phyloP scores from a whole-genome alignment of 2,329 filamentous ascomycete genomes.

The Cladosporium oxysporum region DNA sequence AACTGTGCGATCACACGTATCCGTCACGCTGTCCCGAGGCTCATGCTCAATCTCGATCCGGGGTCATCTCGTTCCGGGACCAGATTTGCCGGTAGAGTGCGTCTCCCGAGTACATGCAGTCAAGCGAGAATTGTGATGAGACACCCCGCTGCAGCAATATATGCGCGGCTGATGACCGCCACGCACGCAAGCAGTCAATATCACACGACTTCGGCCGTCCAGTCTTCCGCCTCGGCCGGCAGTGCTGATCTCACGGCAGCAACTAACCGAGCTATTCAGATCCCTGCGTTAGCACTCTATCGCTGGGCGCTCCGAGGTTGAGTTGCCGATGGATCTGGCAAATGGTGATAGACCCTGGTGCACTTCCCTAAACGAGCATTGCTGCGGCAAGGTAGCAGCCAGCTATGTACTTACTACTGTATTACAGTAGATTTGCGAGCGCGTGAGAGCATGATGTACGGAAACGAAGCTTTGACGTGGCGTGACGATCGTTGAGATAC shows the following conservation, averaged over 20 bases:
- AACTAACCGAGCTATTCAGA: constrained; percentile 1
- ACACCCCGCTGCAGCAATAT: constrained; percentile 6
- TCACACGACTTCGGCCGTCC: neutral
- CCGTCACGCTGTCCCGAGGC: neutral
- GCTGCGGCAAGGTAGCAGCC: neutral
- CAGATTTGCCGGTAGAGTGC: constrained; percentile 4
- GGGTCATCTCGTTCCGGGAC: neutral
- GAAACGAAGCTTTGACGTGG: neutral
- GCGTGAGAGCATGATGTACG: neutral
- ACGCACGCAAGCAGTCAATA: neutral
- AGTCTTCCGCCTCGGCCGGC: constrained; percentile 5
- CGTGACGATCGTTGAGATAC: neutral
- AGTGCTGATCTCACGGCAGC: constrained; percentile 14
- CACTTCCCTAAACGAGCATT: neutral
- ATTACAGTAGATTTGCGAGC: neutral
- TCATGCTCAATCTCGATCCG: constrained; percentile 1
- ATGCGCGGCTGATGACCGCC: constrained; percentile 9
- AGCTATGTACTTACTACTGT: neutral
- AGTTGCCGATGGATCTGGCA: neutral
- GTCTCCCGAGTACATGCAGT: constrained; percentile 8
- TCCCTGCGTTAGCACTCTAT: constrained; percentile 8
- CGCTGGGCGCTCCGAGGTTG: neutral
- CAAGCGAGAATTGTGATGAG: constrained; percentile 8
- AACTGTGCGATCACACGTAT: neutral
- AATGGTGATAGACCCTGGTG: neutral